These are phyloP conservation scores for Boehmeria nivea DNA, from an alignment of 306 rosid species.

Conservation along the genomic window DNA sequence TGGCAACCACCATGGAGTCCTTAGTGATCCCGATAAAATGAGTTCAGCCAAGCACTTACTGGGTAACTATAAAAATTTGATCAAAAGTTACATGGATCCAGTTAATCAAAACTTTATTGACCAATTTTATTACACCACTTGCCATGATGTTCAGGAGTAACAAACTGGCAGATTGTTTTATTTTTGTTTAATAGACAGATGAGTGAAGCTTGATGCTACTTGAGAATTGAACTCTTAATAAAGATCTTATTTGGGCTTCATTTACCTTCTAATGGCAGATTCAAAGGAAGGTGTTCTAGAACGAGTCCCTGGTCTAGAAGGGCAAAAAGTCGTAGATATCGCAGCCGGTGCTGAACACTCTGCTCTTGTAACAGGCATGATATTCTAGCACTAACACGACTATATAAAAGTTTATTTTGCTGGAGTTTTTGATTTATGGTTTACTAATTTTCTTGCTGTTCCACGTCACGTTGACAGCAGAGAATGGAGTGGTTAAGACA, in stretches of 20 bases:
- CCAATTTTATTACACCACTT: no score
- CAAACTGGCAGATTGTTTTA: neutral
- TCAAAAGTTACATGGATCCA: neutral
- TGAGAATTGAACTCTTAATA: neutral
- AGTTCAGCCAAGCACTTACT: constrained; percentile 24
- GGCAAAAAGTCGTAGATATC: constrained; percentile 36
- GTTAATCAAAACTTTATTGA: no score
- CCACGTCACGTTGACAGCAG: constrained; percentile 22
- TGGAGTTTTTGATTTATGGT: constrained; percentile 1
- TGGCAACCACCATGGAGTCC: constrained; percentile 68
- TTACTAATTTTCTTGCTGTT: neutral
- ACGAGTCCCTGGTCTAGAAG: constrained; percentile 48
- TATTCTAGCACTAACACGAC: neutral
- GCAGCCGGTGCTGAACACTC: constrained; percentile 92
- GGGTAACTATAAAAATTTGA: constrained; percentile 40
- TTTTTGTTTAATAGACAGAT: neutral
- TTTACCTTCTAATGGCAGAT: constrained; percentile 21
- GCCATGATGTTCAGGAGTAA: no score
- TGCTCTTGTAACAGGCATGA: constrained; percentile 54
- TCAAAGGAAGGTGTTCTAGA: constrained; percentile 34
- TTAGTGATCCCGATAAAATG: constrained; percentile 38
- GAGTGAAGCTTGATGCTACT: neutral
- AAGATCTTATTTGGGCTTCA: neutral
- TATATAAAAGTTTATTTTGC: neutral
- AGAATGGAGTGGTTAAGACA: constrained; percentile 52